Conservation (phyloP, 2,329 filamentous ascomycete genomes). For the Aspergillus versicolor region DNA sequence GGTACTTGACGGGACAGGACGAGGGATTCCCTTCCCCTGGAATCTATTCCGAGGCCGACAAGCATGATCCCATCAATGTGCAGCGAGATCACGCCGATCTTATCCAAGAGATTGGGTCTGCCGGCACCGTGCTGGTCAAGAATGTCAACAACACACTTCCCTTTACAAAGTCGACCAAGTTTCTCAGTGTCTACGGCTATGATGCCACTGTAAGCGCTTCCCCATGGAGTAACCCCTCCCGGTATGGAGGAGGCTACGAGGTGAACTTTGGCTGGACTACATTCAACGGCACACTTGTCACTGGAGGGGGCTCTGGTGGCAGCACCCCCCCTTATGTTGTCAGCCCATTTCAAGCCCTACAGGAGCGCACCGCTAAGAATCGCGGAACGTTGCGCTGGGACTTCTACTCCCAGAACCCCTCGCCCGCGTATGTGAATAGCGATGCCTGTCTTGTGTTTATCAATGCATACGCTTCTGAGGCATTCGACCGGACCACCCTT, state of each 20-base stretch:
- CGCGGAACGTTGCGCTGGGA: conserved; percentile 42
- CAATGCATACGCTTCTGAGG: conserved; percentile 39
- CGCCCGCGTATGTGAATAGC: conserved; percentile 11
- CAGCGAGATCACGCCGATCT: conserved; percentile 28
- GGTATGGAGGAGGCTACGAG: not conserved
- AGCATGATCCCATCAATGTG: conserved; percentile 50
- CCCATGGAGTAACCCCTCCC: not conserved
- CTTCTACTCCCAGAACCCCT: conserved; percentile 16
- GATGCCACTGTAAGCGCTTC: conserved; percentile 16
- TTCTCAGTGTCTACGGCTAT: conserved; percentile 28
- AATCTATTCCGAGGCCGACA: conserved; percentile 16
- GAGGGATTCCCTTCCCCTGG: conserved; percentile 20
- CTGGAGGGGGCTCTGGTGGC: conserved; percentile 26
- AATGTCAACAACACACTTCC: conserved; percentile 53
- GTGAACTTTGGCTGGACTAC: not conserved
- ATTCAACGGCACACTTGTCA: conserved; percentile 47
- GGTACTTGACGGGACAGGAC: conserved; percentile 39
- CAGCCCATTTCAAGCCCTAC: not conserved
- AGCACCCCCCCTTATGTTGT: not conserved
- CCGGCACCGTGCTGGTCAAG: conserved; percentile 57
- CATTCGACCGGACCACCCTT: conserved; percentile 21
- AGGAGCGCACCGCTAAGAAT: conserved; percentile 32
- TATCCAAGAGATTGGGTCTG: conserved; percentile 53
- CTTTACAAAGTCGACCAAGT: conserved; percentile 29
- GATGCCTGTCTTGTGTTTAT: conserved; percentile 54